phyloP scores from a whole-genome alignment of 2,329 filamentous ascomycete species.

The Xylaria sp. region DNA sequence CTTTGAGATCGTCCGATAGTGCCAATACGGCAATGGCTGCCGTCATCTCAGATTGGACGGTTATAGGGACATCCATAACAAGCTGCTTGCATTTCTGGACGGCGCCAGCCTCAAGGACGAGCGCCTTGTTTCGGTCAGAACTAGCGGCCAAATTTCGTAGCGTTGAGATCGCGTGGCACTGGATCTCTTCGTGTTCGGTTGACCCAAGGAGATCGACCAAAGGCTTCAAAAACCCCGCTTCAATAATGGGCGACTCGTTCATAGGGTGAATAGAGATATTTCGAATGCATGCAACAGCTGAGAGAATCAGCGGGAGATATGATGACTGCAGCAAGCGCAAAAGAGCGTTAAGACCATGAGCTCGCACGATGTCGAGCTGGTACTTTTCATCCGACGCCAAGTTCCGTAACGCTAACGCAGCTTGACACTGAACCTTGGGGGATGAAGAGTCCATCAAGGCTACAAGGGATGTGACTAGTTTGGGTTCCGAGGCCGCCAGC shows the following conservation, averaged over 20 bases:
- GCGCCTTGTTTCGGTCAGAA: slow-evolving; percentile 95
- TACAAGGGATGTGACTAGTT: slow-evolving; percentile 90
- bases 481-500: slow-evolving; percentile 86
- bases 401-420: slow-evolving; percentile 90
- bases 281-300: slow-evolving; percentile 95
- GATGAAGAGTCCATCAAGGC: slow-evolving; percentile 97
- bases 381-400: slow-evolving; percentile 98
- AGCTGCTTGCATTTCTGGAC: slow-evolving; percentile 99
- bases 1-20: slow-evolving; percentile 93
- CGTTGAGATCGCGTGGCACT: slow-evolving; percentile 97
- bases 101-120: slow-evolving; percentile 95
- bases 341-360: slow-evolving; percentile 82
- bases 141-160: slow-evolving; percentile 94
- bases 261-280: slow-evolving; percentile 98
- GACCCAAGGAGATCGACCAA: slow-evolving; percentile 92
- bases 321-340: slow-evolving; percentile 91
- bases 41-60: slow-evolving; percentile 98
- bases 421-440: slow-evolving; percentile 97
- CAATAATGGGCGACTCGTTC: slow-evolving; percentile 98
- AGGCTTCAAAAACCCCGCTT: slow-evolving; percentile 93
- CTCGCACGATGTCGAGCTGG: slow-evolving; percentile 94
- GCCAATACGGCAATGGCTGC: slow-evolving; percentile 97
- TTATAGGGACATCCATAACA: slow-evolving; percentile 88
- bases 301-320: slow-evolving; percentile 93
- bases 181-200: slow-evolving; percentile 97